Evolutionary conservation across 495 filamentous ascomycete genomes (phyloP).

Genomic region (Aspergillus baeticus): DNA sequence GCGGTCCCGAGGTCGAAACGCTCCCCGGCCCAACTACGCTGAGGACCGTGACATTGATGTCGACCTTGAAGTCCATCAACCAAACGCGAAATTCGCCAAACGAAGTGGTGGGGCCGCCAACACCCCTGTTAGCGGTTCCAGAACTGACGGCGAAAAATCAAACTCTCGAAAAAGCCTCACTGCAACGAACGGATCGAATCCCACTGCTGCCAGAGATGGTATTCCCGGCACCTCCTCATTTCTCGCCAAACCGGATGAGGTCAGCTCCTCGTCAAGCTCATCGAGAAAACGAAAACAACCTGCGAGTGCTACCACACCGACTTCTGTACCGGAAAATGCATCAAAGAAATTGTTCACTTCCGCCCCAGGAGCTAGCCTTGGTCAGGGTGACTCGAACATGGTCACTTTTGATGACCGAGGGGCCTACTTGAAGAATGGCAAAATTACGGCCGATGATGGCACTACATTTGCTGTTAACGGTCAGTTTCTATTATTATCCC

Average conservation of each 20-base stretch:
- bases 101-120: conserved; percentile 34
- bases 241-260: conserved; percentile 48
- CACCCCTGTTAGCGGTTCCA: conserved; percentile 34
- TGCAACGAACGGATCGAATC: conserved; percentile 33
- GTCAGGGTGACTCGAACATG: conserved; percentile 67
- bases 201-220: conserved; percentile 44
- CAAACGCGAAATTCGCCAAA: conserved; percentile 45
- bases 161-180: conserved; percentile 44
- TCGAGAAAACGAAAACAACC: conserved; percentile 81
- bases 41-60: conserved; percentile 93
- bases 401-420: conserved; percentile 75
- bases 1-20: conserved; percentile 86
- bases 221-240: conserved; percentile 67
- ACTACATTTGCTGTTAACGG: conserved; percentile 81
- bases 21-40: conserved; percentile 88
- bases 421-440: conserved; percentile 69
- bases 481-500: conserved; percentile 48
- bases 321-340: conserved; percentile 35
- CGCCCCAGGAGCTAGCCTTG: conserved; percentile 40
- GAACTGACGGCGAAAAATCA: conserved; percentile 43
- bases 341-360: conserved; percentile 44
- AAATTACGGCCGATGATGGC: conserved; percentile 87
- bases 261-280: conserved; percentile 32
- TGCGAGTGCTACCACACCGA: conserved; percentile 45
- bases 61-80: conserved; percentile 61